phyloP scores from a whole-genome alignment of 495 filamentous ascomycete genomes.

The Talaromyces nanjingensis region DNA sequence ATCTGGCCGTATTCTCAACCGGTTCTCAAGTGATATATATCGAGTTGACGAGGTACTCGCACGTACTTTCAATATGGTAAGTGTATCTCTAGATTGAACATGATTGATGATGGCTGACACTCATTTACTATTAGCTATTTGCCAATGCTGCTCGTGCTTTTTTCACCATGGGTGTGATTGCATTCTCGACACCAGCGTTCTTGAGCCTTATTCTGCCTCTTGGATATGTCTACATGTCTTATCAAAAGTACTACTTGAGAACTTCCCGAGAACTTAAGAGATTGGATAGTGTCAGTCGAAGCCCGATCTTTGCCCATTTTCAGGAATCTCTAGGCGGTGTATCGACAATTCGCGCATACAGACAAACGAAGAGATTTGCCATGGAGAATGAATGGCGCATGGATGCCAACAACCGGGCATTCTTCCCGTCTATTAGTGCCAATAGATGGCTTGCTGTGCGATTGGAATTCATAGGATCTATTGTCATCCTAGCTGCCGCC shows the following conservation, averaged over 20 bases:
- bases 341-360: conserved; percentile 95
- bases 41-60: conserved; percentile 92
- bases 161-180: conserved; percentile 85
- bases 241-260: conserved; percentile 94
- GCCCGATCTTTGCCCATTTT: conserved; percentile 97
- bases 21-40: conserved; percentile 90
- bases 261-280: conserved; percentile 95
- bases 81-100: conserved; percentile 9
- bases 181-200: conserved; percentile 72
- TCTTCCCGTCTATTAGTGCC: conserved; percentile 92
- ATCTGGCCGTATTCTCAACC: conserved; percentile 92
- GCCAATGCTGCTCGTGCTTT: conserved; percentile 76
- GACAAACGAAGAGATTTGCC: conserved; percentile 78
- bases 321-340: conserved; percentile 94
- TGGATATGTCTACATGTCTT: conserved; percentile 75
- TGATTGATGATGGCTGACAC: background rate
- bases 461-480: conserved; percentile 90
- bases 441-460: conserved; percentile 96
- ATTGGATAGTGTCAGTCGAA: conserved; percentile 88
- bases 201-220: conserved; percentile 75
- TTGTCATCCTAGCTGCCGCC: conserved; percentile 86
- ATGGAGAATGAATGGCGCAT: conserved; percentile 97
- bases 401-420: conserved; percentile 90
- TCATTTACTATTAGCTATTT: conserved; percentile 53
- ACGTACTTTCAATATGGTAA: conserved; percentile 78